Evolutionary conservation across 129 eudicot species (phyloP).

Genomic region (Solidago caesia): DNA sequence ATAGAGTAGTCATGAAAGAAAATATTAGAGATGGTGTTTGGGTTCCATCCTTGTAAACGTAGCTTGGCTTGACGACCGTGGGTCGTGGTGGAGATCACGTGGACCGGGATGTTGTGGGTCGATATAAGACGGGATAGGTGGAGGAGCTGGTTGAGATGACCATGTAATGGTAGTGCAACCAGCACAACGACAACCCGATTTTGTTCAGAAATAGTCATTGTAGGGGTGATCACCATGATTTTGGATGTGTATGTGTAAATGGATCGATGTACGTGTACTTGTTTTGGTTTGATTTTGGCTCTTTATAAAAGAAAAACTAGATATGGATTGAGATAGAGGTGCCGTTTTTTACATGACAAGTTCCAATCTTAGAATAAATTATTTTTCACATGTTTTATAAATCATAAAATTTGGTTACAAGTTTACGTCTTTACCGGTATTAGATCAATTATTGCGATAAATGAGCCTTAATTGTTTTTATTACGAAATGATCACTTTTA

Average conservation of each 20-base stretch:
- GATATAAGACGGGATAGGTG: conserved; percentile 52
- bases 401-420: not conserved
- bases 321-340: not conserved
- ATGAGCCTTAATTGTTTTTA: not conserved
- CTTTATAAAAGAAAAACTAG: not conserved
- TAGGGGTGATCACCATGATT: conserved; percentile 7
- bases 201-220: conserved; percentile 13
- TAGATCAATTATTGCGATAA: not conserved
- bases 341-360: not conserved
- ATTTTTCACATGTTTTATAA: not conserved
- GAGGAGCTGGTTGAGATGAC: conserved; percentile 58
- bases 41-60: conserved; percentile 45
- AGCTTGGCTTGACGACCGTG: conserved; percentile 46
- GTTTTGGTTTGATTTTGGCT: conserved; percentile 5
- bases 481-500: too few species aligned
- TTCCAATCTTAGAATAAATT: not conserved
- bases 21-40: conserved; percentile 21
- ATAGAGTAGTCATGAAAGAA: conserved; percentile 39
- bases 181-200: conserved; percentile 34
- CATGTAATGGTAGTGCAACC: conserved; percentile 54
- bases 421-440: not conserved
- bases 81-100: conserved; percentile 38
- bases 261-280: not conserved
- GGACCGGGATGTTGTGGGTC: conserved; percentile 41
- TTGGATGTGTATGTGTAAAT: not conserved